A percentile compares a stretch with the other conserved stretches of the same genome.
These are phyloP conservation scores for Cerioporus squamosus DNA, from an alignment of 1,284 basidiomycete species.

Conservation along the genomic window DNA sequence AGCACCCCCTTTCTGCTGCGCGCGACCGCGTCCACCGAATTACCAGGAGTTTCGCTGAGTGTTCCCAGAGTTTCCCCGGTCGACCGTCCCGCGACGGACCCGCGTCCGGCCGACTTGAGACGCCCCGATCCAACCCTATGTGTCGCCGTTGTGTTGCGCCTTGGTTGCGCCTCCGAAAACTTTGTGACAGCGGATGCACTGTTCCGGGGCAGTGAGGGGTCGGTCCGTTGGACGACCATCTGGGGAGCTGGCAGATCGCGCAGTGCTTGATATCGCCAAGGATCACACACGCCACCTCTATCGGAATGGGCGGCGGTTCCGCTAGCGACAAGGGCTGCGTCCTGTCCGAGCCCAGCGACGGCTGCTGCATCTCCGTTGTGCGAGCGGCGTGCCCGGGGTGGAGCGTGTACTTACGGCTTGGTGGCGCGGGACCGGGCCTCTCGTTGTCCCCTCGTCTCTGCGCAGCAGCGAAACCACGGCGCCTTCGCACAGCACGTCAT, in stretches of 20 bases:
- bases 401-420: neutral
- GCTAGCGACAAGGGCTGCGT: no score
- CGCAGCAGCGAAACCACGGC: neutral
- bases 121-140: no score
- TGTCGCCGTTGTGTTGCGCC: no score
- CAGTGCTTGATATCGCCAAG: neutral
- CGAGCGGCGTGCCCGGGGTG: neutral
- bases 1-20: conserved; percentile 1
- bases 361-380: neutral
- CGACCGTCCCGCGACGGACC: neutral
- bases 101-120: neutral
- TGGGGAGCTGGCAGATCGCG: conserved; percentile 1
- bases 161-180: neutral
- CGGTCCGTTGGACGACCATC: neutral
- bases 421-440: neutral
- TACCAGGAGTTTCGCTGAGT: neutral
- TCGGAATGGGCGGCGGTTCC: neutral
- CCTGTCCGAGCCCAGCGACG: no score
- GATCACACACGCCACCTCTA: neutral
- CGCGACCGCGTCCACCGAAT: neutral
- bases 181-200: neutral
- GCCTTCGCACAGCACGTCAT: conserved; percentile 2
- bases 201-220: neutral
- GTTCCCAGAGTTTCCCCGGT: no score
- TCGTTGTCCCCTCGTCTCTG: neutral